Conservation (phyloP, 2,329 filamentous ascomycete species). For the Cladosporium velox region DNA sequence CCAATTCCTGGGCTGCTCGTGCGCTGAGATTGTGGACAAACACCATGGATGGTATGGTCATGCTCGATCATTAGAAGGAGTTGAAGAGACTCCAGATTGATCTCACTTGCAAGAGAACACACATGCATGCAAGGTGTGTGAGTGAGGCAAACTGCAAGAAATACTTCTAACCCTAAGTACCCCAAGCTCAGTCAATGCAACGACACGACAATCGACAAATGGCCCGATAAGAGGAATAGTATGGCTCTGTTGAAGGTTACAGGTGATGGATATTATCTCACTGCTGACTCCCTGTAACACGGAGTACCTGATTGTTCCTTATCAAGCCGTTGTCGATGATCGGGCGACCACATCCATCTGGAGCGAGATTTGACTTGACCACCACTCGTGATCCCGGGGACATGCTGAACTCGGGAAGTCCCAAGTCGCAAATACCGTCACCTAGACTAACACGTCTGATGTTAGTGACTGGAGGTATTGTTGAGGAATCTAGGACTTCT, state of each 20-base stretch:
- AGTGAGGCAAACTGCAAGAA: background rate
- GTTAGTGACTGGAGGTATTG: no score
- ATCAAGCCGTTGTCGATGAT: background rate
- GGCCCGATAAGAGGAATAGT: background rate
- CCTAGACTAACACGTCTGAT: no score
- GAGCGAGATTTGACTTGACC: background rate
- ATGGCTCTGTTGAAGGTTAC: background rate
- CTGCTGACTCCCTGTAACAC: background rate
- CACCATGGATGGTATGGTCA: background rate
- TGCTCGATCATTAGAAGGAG: background rate
- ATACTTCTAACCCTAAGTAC: background rate
- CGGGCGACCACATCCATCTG: no score
- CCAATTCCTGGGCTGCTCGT: background rate
- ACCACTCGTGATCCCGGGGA: no score
- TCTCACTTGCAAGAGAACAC: background rate
- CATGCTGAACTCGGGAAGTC: no score
- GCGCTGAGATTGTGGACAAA: background rate
- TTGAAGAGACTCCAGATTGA: background rate
- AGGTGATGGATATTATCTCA: background rate
- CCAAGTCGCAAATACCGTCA: no score
- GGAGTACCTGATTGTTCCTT: background rate
- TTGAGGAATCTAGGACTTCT: background rate
- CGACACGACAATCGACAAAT: background rate
- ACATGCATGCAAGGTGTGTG: no score
- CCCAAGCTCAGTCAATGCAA: background rate